Percentiles rank a stretch among this genome's conserved stretches.
These are phyloP conservation scores for Mucor irregularis DNA, from an alignment of 371 early-diverging fungal species.

Conservation along the genomic window DNA sequence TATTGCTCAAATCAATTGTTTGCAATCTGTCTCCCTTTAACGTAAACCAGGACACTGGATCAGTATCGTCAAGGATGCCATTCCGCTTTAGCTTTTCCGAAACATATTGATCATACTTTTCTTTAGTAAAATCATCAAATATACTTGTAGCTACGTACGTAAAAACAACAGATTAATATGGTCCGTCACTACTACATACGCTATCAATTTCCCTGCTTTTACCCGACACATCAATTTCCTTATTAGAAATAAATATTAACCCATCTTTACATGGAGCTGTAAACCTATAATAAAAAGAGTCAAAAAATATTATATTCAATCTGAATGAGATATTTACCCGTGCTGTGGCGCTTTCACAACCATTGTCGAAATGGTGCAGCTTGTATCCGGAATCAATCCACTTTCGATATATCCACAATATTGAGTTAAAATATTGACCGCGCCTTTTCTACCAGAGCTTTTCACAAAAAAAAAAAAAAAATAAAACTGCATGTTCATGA, in stretches of 20 bases:
- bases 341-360: slow-evolving; percentile 19
- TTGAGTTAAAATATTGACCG: slow-evolving; percentile 19
- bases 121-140: slow-evolving; percentile 23
- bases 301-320: no score
- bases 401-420: slow-evolving; percentile 22
- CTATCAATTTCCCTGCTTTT: not conserved
- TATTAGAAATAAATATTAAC: slow-evolving; percentile 20
- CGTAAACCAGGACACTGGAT: slow-evolving; percentile 25
- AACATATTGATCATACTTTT: slow-evolving; percentile 14
- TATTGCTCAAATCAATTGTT: slow-evolving; percentile 1
- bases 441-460: slow-evolving; percentile 28
- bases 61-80: slow-evolving; percentile 11
- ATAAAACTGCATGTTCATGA: not conserved
- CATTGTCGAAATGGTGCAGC: slow-evolving; percentile 19
- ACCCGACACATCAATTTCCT: slow-evolving; percentile 19
- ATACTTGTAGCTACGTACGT: slow-evolving; percentile 2
- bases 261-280: slow-evolving; percentile 30
- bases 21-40: not conserved
- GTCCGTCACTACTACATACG: no score
- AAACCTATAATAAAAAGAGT: slow-evolving; percentile 11
- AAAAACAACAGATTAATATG: no score
- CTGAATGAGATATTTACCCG: slow-evolving; percentile 26
- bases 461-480: no score
- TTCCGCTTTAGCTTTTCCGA: not conserved
- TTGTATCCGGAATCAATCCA: slow-evolving; percentile 12